A percentile compares a stretch with the other conserved stretches of the same genome.
These are phyloP conservation scores for Aegilops sharonensis DNA, from an alignment of 176 grass and related monocot species.

Conservation along the genomic window DNA sequence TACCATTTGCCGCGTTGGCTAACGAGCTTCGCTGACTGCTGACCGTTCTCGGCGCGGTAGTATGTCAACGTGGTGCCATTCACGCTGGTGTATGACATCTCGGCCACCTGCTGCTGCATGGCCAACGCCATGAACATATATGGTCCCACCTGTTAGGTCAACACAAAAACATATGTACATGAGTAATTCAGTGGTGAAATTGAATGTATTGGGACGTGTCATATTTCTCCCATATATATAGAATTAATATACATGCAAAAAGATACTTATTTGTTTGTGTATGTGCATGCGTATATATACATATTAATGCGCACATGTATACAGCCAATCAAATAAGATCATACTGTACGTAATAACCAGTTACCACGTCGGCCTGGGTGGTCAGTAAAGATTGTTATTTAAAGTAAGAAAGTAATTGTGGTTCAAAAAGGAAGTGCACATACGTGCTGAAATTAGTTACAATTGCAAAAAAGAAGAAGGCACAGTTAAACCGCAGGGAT, in stretches of 20 bases:
- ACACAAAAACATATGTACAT: not conserved
- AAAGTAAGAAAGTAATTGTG: not conserved
- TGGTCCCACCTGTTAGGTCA: slow-evolving; percentile 21
- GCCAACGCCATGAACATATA: slow-evolving; percentile 26
- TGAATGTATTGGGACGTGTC: too few relatives aligned
- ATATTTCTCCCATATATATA: not conserved
- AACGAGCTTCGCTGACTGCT: not conserved
- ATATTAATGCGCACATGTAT: too few relatives aligned
- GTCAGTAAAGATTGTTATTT: too few relatives aligned
- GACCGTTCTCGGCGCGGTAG: slow-evolving; percentile 18
- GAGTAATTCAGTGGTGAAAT: not conserved
- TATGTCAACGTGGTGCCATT: slow-evolving; percentile 39
- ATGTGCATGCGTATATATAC: too few relatives aligned
- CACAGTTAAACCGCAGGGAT: not conserved
- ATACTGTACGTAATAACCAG: too few relatives aligned
- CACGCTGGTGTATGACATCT: slow-evolving; percentile 38
- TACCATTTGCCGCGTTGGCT: not conserved
- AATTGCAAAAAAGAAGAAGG: not conserved
- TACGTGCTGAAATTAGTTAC: not conserved
- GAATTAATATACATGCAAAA: too few relatives aligned
- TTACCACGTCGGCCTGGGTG: too few relatives aligned
- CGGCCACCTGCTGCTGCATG: slow-evolving; percentile 32
- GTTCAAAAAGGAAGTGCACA: not conserved
- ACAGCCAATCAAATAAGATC: too few relatives aligned
- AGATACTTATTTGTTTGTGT: too few relatives aligned